phyloP scores from a whole-genome alignment of 2,329 filamentous ascomycete species.

The Monilinia fructicola region DNA sequence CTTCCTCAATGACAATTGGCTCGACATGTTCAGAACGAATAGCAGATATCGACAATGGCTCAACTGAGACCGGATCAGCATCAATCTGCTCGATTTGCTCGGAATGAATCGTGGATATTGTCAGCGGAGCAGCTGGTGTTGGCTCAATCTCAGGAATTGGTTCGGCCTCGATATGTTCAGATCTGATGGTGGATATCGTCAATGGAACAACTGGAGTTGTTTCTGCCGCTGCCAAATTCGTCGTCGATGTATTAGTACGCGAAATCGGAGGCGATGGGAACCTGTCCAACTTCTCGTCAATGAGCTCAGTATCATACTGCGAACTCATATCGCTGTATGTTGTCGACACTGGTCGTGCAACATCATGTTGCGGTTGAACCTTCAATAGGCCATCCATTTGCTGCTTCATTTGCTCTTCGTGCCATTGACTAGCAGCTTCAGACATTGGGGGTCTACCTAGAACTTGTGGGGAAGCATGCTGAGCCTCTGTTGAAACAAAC shows the following conservation, averaged over 20 bases:
- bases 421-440: constrained; percentile 39
- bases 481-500: constrained; percentile 27
- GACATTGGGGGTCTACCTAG: constrained; percentile 30
- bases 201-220: constrained; percentile 27
- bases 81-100: constrained; percentile 43
- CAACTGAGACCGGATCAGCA: constrained; percentile 29
- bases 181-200: constrained; percentile 41
- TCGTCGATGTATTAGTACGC: constrained; percentile 36
- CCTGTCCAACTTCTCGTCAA: constrained; percentile 53
- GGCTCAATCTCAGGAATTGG: not conserved
- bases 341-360: constrained; percentile 48
- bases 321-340: constrained; percentile 55
- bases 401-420: constrained; percentile 37
- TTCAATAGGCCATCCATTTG: constrained; percentile 28
- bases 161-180: constrained; percentile 43
- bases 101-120: constrained; percentile 44
- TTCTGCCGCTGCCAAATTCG: constrained; percentile 24
- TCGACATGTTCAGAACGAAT: constrained; percentile 42
- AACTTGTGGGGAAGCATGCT: constrained; percentile 30
- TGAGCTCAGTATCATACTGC: constrained; percentile 49
- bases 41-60: constrained; percentile 41
- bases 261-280: constrained; percentile 55
- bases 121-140: constrained; percentile 31
- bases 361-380: constrained; percentile 26
- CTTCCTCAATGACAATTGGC: constrained; percentile 23